These are phyloP conservation scores for Knufia petricola DNA, from an alignment of 2,329 filamentous ascomycete genomes.

Conservation along the genomic window DNA sequence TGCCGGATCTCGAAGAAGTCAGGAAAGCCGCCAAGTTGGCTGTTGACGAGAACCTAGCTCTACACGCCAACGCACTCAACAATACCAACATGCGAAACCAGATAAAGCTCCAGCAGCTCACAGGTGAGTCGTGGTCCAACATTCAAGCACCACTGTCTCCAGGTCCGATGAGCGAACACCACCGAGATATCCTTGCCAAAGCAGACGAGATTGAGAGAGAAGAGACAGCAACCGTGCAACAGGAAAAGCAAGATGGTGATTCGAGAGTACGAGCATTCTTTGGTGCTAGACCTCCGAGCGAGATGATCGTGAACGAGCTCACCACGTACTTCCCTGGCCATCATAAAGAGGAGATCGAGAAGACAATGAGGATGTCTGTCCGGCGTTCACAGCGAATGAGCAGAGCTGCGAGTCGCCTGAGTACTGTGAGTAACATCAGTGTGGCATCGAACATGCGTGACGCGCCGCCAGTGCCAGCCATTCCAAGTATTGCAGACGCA, in stretches of 20 bases:
- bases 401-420: conserved; percentile 83
- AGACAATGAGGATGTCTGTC: conserved; percentile 86
- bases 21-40: conserved; percentile 82
- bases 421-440: conserved; percentile 87
- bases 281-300: conserved; percentile 84
- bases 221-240: conserved; percentile 24
- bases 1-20: conserved; percentile 78
- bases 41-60: conserved; percentile 71
- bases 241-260: conserved; percentile 24
- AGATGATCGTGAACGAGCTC: conserved; percentile 91
- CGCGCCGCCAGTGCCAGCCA: conserved; percentile 88
- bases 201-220: conserved; percentile 39
- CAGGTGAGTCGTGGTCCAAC: conserved; percentile 77
- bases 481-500: conserved; percentile 52
- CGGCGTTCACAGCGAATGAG: conserved; percentile 83
- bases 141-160: conserved; percentile 83
- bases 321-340: conserved; percentile 97
- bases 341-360: conserved; percentile 85
- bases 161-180: conserved; percentile 34
- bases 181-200: conserved; percentile 27
- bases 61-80: conserved; percentile 53
- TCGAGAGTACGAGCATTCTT: conserved; percentile 57
- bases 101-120: conserved; percentile 77
- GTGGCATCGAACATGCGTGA: conserved; percentile 86
- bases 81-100: conserved; percentile 65